Evolutionary conservation across 352 stramenopile species (phyloP).

Genomic region (Phytophthora pistaciae): DNA sequence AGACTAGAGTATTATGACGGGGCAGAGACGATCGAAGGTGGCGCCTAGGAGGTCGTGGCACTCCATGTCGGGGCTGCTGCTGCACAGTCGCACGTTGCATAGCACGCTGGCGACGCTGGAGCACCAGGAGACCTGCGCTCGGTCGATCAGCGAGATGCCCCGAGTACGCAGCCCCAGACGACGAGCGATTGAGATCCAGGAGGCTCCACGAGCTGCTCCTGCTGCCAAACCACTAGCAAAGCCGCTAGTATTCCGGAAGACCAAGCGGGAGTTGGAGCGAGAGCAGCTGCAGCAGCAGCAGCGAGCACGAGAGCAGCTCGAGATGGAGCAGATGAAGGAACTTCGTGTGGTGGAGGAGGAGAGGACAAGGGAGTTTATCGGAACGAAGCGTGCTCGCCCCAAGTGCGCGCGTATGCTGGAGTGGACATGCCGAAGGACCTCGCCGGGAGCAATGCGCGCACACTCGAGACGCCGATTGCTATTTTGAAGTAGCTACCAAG

Average conservation of each 20-base stretch:
- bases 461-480: conserved; percentile 45
- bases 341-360: conserved; percentile 18
- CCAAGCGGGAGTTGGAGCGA: conserved; percentile 59
- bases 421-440: conserved; percentile 28
- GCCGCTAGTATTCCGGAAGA: conserved; percentile 61
- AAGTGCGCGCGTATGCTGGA: conserved; percentile 35
- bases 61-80: conserved; percentile 41
- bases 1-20: conserved; percentile 17
- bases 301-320: conserved; percentile 17
- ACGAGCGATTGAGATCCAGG: conserved; percentile 11
- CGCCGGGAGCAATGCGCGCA: conserved; percentile 22
- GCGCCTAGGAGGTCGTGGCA: conserved; percentile 39
- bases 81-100: conserved; percentile 50
- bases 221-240: conserved; percentile 33
- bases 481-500: conserved; percentile 41
- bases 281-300: conserved; percentile 46
- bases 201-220: conserved; percentile 6
- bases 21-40: conserved; percentile 52
- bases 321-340: conserved; percentile 32
- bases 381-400: conserved; percentile 4
- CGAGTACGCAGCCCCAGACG: conserved; percentile 18
- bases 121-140: conserved; percentile 47
- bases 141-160: conserved; percentile 22
- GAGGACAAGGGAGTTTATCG: background rate
- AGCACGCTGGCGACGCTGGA: conserved; percentile 41